Evolutionary conservation across 345 rosid species (phyloP), one percentile per base, ranked within the genome.

Genomic region (Lumnitzera littorea): DNA sequence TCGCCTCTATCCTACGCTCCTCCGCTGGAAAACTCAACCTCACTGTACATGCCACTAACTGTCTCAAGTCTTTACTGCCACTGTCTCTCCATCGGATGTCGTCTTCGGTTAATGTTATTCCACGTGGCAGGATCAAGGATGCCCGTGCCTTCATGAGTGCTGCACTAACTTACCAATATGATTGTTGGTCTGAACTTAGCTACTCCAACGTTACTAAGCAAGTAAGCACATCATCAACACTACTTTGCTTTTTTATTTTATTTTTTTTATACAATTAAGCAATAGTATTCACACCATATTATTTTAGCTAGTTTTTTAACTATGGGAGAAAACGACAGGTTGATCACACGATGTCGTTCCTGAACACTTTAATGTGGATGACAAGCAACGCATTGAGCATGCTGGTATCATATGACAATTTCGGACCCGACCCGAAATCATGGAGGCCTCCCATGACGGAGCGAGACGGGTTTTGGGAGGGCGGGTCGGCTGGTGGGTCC

Each of bases 71-170:
- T 36, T 36, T 74, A 1, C 82, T 94, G 63, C 68, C 54, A 16
- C 68, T 81, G 71, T 90, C 97, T 11, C 72, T 66, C 20, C 55
- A 57, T 65, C 86, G 99, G 5, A 65, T 82, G 1, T 27, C 65
- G 15, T 73, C 82, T 0, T 50, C 91, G 54, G 55, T 48, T n/a
- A 67, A 75, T 14, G 79, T 73, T 0, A 46, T 87, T 65, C 69
- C 82, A 3, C 76, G 72, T 53, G 83, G 81, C n/a, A 62, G 56
- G 61, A 62, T 67, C 55, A 88, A 90, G 74, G 90, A 87, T 60
- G 90, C 88, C 10, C 79, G 96, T 0, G 91, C 95, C 2, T 94
- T 87, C 91, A 73, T 81, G 77, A 76, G 81, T 64, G 97, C 99
- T 2, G 90, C 96, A 1, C 62, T 90, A 15, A 67, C 76, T 20